phyloP scores from a whole-genome alignment of 2,329 filamentous ascomycete species.

The Beauveria varroae region DNA sequence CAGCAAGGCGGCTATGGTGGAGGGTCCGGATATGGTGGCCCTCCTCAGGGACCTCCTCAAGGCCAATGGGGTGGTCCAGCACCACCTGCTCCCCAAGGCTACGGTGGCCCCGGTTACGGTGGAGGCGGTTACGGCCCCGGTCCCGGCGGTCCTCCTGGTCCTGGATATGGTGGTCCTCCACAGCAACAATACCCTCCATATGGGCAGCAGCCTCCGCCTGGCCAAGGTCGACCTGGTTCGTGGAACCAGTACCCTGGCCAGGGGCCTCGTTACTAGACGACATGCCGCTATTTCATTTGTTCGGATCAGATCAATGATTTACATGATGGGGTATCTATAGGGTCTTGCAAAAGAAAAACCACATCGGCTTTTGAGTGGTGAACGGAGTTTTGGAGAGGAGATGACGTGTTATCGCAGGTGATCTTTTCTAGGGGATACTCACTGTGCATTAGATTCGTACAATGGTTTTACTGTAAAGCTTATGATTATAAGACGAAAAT shows the following conservation, averaged over 20 bases:
- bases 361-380: not conserved
- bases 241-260: conserved; percentile 34
- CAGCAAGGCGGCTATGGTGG: conserved; percentile 20
- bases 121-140: conserved; percentile 10
- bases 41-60: conserved; percentile 12
- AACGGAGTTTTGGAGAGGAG: not conserved
- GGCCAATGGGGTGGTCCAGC: conserved; percentile 16
- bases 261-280: conserved; percentile 24
- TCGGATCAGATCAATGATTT: not conserved
- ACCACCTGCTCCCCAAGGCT: conserved; percentile 17
- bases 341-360: not conserved
- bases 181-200: conserved; percentile 19
- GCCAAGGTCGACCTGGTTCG: conserved; percentile 18
- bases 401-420: not conserved
- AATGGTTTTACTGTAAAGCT: not conserved
- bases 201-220: conserved; percentile 17
- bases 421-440: not conserved
- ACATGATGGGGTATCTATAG: not conserved
- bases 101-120: conserved; percentile 19
- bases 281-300: not conserved
- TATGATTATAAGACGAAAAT: not conserved
- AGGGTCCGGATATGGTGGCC: conserved; percentile 21
- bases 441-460: not conserved
- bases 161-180: conserved; percentile 7
- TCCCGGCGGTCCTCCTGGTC: conserved; percentile 6